Evolutionary conservation across 2,329 filamentous ascomycete species (phyloP), one percentile per base, ranked within the genome.

Genomic region (Sarocladium kiliense): DNA sequence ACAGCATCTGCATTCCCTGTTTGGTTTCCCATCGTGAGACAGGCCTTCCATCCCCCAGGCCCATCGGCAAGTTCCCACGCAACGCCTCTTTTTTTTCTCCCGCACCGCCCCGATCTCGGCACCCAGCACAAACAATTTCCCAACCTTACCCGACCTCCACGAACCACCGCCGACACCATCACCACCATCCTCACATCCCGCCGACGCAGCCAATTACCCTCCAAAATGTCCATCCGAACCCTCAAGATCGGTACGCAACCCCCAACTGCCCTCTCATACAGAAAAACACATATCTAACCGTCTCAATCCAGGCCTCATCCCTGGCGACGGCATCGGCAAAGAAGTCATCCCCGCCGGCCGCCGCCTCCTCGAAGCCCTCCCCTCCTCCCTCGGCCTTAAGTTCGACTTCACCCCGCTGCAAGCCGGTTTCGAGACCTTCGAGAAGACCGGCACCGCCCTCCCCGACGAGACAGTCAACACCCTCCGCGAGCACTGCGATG

Each of bases 321-420:
- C 94, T 65, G 94, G 94, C 68, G 94, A 99, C 76, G 94, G 94
- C 74, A 99, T 99, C 75, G 94, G 94, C 75, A 90, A 90, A 70
- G 94, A 99, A 77, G 94, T 99, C 71, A 97, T 99, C 73, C 94
- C 94, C 62, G 89, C 94, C 55, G 94, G 93, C 53, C 89, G 91
- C 65, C 87, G 89, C 61, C 79, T 97, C 64, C 89, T 99, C 67
- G 93, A 99, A 78, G 88, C 94, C 53, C 87, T 99, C 2, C 92
- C 93, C 32, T 74, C 87, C n/a, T 94, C 89, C n/a, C 78, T 97
- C 49, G 88, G 88, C 66, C 83, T 99, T 64, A 92, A 91, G 68
- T 97, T 97, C 81, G 89, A 88, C 71, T 99, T 97, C 74, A 84
- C 94, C 64, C 85, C 96, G 76, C 89, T 97, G 64, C 83, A 94